These are phyloP conservation scores for Trichosporon sp. DNA, from an alignment of 1,284 basidiomycete genomes.

Conservation along the genomic window DNA sequence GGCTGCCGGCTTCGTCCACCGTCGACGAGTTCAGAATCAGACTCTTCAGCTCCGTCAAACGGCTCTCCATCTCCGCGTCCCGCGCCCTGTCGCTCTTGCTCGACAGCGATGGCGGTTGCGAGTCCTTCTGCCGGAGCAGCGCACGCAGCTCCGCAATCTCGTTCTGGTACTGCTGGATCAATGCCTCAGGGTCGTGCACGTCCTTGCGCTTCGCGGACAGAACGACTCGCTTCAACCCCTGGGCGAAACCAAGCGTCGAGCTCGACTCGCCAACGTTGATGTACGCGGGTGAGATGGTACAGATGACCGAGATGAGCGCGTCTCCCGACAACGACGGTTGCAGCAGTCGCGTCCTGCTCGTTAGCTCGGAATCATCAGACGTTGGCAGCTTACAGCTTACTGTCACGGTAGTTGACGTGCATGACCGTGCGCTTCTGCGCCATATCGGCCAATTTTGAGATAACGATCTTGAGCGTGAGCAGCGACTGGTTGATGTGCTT, in stretches of 20 bases:
- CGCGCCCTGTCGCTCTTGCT: conserved; percentile 22
- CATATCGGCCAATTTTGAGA: conserved; percentile 80
- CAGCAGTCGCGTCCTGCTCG: conserved; percentile 69
- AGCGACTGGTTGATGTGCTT: conserved; percentile 69
- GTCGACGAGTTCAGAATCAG: conserved; percentile 79
- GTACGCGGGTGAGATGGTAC: conserved; percentile 81
- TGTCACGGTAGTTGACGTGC: conserved; percentile 92
- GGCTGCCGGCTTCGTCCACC: conserved; percentile 43
- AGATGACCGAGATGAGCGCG: conserved; percentile 92
- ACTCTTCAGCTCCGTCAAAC: conserved; percentile 78
- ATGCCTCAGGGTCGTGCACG: conserved; percentile 82
- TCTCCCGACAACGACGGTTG: conserved; percentile 93
- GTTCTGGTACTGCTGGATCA: conserved; percentile 78
- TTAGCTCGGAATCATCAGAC: conserved; percentile 36
- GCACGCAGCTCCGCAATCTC: conserved; percentile 75
- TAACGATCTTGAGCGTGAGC: conserved; percentile 82
- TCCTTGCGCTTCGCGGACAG: conserved; percentile 89
- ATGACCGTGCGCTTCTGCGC: conserved; percentile 73
- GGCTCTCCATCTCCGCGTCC: conserved; percentile 70
- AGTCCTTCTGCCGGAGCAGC: conserved; percentile 44
- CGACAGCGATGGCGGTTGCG: conserved; percentile 61
- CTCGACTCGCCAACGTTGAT: conserved; percentile 69
- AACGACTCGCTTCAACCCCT: conserved; percentile 53
- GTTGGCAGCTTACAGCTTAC: conserved; percentile 57
- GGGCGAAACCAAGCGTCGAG: conserved; percentile 80